These are phyloP conservation scores for Cladophialophora psammophila DNA, from an alignment of 2,329 filamentous ascomycete genomes.

Conservation along the genomic window DNA sequence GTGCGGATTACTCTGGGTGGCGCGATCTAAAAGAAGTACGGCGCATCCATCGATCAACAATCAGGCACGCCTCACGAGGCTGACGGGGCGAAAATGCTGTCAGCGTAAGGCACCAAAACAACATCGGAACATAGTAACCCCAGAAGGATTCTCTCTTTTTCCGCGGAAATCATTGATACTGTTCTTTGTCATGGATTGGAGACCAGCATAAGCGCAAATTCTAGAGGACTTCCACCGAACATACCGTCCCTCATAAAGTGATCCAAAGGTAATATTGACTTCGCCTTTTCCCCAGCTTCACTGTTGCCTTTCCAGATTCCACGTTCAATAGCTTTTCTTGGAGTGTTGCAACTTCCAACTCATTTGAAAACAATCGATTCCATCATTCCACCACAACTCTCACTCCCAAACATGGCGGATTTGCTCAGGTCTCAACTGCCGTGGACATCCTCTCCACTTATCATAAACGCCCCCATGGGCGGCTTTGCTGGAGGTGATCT, in stretches of 20 bases:
- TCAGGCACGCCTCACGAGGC: background rate
- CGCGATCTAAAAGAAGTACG: background rate
- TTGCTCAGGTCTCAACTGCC: constrained; percentile 14
- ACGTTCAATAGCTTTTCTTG: background rate
- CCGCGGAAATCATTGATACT: background rate
- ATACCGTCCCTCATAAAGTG: background rate
- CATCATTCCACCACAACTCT: background rate
- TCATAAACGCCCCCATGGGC: constrained; percentile 73
- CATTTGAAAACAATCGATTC: background rate
- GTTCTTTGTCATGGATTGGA: background rate
- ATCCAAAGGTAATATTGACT: background rate
- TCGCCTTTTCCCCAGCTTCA: background rate
- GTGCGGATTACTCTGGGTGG: background rate
- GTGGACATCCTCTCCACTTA: constrained; percentile 46
- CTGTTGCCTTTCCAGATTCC: background rate
- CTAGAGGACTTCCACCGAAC: background rate
- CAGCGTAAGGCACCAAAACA: background rate
- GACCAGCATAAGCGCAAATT: background rate
- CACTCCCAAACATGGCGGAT: background rate
- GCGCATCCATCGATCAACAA: background rate
- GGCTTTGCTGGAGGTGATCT: constrained; percentile 64
- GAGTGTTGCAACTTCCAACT: background rate
- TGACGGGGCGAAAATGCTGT: background rate
- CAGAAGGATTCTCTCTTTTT: background rate
- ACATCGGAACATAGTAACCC: background rate